Conservation (phyloP, 164 flowering plant species). For the Dillenia turbinata region DNA sequence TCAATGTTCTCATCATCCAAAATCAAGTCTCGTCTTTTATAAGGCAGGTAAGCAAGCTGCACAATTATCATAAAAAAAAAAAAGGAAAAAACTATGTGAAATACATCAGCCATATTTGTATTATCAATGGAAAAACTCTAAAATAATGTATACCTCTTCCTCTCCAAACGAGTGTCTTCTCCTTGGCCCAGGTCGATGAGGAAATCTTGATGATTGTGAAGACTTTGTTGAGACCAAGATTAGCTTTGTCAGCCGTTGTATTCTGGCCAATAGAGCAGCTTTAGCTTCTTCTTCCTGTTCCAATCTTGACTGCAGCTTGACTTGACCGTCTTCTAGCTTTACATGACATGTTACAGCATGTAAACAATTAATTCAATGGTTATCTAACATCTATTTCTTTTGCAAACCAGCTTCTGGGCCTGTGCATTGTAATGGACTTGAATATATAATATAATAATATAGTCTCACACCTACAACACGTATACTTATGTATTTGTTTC, state of each 20-base stretch:
- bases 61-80: slow-evolving; percentile 7
- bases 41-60: slow-evolving; percentile 96
- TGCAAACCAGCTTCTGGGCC: too few species aligned
- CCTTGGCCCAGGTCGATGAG: slow-evolving; percentile 68
- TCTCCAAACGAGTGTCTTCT: slow-evolving; percentile 99
- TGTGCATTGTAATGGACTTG: too few species aligned
- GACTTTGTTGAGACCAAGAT: slow-evolving; percentile 85
- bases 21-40: slow-evolving; percentile 74
- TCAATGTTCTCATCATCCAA: slow-evolving; percentile 83
- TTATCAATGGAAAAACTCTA: not conserved
- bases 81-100: not conserved
- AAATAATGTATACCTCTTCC: slow-evolving; percentile 66
- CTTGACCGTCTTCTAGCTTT: slow-evolving; percentile 96
- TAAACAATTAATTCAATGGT: too few species aligned
- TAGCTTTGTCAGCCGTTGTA: slow-evolving; percentile 87
- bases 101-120: not conserved
- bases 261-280: slow-evolving; percentile 86
- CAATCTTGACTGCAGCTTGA: slow-evolving; percentile 86
- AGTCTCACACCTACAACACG: too few species aligned
- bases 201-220: slow-evolving; percentile 64
- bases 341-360: slow-evolving; percentile 20
- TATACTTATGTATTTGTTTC: too few species aligned
- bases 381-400: too few species aligned
- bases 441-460: too few species aligned
- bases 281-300: slow-evolving; percentile 99